Evolutionary conservation across 805 yeast genomes (phyloP), one percentile per base, ranked within the genome.

Genomic region (Metschnikowia anglica): DNA sequence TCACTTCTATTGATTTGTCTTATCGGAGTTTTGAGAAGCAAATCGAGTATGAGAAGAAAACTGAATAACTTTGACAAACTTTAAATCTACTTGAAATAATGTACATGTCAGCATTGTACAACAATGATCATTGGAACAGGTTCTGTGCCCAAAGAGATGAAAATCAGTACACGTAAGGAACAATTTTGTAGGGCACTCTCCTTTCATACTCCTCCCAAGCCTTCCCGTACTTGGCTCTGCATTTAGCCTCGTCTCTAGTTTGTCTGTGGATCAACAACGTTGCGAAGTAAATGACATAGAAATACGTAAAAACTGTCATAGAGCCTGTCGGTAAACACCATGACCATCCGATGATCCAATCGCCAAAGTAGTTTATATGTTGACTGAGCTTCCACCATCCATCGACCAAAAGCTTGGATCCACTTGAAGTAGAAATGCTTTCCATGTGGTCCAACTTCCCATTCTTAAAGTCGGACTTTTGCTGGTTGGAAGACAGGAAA

Each of bases 361-460:
- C 99, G 32, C 99, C 99, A 45, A 90, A 76, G 65, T 93, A 93
- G 61, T 93, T 93, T 59, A 88, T 88, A 62, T 93, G 99, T 53
- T 95, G 96, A 5, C 96, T 81, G 15, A 73, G 62, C 2, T 85
- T 85, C 99, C 99, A 93, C 99, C 98, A 93, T 2, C 98, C 97
- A 56, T 88, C 93, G 41, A 81, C 77, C 34, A 93, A 68, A 50
- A 93, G 74, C 58, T 79, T 85, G 19, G 96, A 83, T 1, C 95
- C 95, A 12, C 85, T 79, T 23, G 75, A 70, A 0, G 97, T 84
- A 49, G 77, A 68, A 46, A 93, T 85, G 39, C 63, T 57, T 48
- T 79, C 76, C 66, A 88, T 68, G 58, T 87, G 81, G 31, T 73
- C 64, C 44, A 89, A 73, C 53, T 83, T 77, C 12, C 96, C 96